Base-by-base conservation (phyloP, 768 basidiomycete genomes). In the Tremella mesenterica region DNA sequence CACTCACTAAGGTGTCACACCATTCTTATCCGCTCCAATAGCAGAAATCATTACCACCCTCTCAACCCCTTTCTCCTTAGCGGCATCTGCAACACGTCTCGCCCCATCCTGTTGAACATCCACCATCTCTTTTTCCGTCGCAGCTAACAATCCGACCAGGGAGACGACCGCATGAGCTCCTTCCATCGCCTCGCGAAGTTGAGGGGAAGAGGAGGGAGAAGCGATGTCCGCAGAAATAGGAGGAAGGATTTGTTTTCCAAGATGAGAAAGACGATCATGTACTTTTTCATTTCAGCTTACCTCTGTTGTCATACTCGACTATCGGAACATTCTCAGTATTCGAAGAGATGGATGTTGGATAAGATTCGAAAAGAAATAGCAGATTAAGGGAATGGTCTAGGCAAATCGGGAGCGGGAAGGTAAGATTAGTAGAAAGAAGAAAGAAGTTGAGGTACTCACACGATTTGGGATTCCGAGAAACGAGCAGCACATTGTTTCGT, bases 121-220 rank as follows among this genome's bases (percentile, higher is more conserved):
- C 47, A 84, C 78, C 60, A 85, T 85, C 44, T 80, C 74, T 28
- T 76, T 70, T 0, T 76, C 75, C 3, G 79, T 75, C 2, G 85
- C 84, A 46, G 79, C 75, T 63, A 88, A 74, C 21, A 86, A 71
- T 1, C 85, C 85, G 26, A 86, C 85, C 29, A 87, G 77, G 16
- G 84, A 86, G 0, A 86, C 74, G 1, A 86, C 77, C 1, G 80
- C 77, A 30, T 75, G 66, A 2, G 86, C 83, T 54, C 74, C 79
- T 52, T 78, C 64, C 54, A 87, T 79, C 0, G 80, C 63, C 28
- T 52, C 41, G 4, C 34, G 12, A 2, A 64, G 51, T 9, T 43
- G 38, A 20, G 55, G 34, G 4, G 57, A 27, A 13, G 51, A 43
- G 23, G 62, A 62, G 28, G 79, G 73, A 34, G 79, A 74, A 14